phyloP scores from a whole-genome alignment of 106 monocot species.

The Posidonia australis region DNA sequence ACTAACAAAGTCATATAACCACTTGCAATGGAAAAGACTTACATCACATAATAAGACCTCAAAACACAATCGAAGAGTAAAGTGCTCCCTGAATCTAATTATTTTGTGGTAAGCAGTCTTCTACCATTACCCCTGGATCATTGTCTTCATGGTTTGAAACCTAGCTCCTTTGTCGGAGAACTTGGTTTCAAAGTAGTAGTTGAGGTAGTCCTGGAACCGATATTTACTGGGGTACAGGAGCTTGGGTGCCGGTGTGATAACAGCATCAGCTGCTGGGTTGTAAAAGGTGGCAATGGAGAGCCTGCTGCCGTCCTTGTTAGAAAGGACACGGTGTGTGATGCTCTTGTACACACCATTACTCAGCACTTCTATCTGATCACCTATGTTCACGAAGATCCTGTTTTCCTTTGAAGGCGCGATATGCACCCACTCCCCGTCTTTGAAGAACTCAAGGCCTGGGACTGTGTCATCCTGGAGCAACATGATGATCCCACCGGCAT shows the following conservation, averaged over 20 bases:
- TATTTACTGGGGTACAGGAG: conserved; percentile 47
- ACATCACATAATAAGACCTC: background rate
- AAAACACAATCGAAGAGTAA: background rate
- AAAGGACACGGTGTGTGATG: conserved; percentile 37
- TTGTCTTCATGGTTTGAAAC: conserved; percentile 16
- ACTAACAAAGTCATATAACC: too few species aligned
- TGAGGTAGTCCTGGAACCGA: conserved; percentile 54
- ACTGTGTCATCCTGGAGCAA: conserved; percentile 48
- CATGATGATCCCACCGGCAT: conserved; percentile 66
- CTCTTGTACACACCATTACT: conserved; percentile 70
- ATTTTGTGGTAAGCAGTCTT: background rate
- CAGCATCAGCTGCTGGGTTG: conserved; percentile 44
- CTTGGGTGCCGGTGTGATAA: conserved; percentile 38
- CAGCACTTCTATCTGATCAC: conserved; percentile 65
- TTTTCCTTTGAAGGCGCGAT: conserved; percentile 34
- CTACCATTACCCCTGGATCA: background rate
- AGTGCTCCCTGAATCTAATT: background rate
- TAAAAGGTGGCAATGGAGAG: conserved; percentile 70
- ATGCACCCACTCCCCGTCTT: conserved; percentile 39
- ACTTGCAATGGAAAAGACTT: too few species aligned
- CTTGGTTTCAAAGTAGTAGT: conserved; percentile 40
- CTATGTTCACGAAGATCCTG: conserved; percentile 53
- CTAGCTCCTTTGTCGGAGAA: conserved; percentile 43
- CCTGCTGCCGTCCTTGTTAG: conserved; percentile 40
- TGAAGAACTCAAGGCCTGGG: conserved; percentile 53